Evolutionary conservation across 805 yeast genomes (phyloP), one percentile per base, ranked within the genome.

Genomic region (Saccharomycopsis selenospora): DNA sequence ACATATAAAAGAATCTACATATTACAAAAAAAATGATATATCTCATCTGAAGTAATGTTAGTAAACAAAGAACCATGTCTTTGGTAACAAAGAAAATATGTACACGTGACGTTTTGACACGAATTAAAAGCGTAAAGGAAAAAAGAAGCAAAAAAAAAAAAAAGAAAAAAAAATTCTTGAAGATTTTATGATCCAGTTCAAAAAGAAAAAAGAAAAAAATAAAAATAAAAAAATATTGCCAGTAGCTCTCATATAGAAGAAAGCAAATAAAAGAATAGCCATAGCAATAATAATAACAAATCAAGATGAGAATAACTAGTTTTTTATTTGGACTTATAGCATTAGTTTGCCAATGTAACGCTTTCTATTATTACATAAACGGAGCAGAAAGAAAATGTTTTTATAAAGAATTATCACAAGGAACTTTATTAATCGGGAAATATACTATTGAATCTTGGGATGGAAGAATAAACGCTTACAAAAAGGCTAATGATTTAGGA

Each of bases 301-400:
- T 7, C 38, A 33, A 33, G 17, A 33, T 33, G 38, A 33, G 38
- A 33, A 33, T 33, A 33, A 6, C 17, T 20, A 33, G 8, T 14
- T 33, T 33, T 33, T 33, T 33, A 20, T 17, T 20, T 6, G 38
- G 38, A 33, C 38, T 33, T 33, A 33, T 47, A 24, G 40, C 44
- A 3, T 43, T 41, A 20, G 14, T 46, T 17, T 43, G 45, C 42
- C 23, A 42, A 10, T 61, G 62, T 10, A 55, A 59, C 51, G 75
- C 68, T 2, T 67, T 79, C 52, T 75, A 78, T 58, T 76, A 70
- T 57, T 78, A 75, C 55, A 59, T 71, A n/a, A 68, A 68, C 20
- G 75, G 78, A 11, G 76, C 76, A 10, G 74, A 71, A 47, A 67
- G 71, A 47, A 71, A 68, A 57, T 79, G 86, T 59, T 78, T 79